Percentiles rank a stretch among this genome's conserved stretches.
Conservation (phyloP, 352 stramenopile genomes). For the Globisporangium middletonii region DNA sequence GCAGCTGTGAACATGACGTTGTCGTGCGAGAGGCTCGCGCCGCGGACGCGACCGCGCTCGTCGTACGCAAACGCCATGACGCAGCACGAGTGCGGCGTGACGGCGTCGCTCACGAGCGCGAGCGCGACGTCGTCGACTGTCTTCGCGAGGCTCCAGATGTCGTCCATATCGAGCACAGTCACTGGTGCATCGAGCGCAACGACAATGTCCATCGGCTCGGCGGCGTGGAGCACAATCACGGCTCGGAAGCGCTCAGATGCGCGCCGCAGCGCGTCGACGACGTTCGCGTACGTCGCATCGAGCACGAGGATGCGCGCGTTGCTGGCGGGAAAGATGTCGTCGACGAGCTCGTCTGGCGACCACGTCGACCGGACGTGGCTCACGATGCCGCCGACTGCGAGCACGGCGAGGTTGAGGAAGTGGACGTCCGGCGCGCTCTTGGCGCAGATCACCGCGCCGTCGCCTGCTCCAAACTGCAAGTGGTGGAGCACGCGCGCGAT, state of each 20-base stretch:
- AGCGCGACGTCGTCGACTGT: constrained; percentile 22
- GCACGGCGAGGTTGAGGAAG: constrained; percentile 51
- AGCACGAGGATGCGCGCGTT: constrained; percentile 55
- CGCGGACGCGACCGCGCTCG: constrained; percentile 33
- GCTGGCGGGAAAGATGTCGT: constrained; percentile 45
- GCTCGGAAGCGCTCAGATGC: constrained; percentile 25
- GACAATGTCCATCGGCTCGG: constrained; percentile 19
- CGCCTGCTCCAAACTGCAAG: constrained; percentile 43
- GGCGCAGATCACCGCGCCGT: constrained; percentile 53
- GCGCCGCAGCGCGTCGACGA: constrained; percentile 30
- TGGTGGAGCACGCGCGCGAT: constrained; percentile 44
- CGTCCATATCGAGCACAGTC: constrained; percentile 38
- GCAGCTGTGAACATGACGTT: constrained; percentile 79
- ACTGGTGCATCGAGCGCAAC: constrained; percentile 26
- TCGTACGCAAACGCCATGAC: constrained; percentile 67
- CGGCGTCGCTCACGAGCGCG: constrained; percentile 20
- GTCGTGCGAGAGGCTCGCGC: constrained; percentile 66
- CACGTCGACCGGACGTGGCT: constrained; percentile 51
- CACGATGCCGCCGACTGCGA: constrained; percentile 51
- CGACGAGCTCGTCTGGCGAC: constrained; percentile 38
- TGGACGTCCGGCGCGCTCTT: constrained; percentile 39
- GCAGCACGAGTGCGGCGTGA: constrained; percentile 41
- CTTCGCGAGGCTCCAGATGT: constrained; percentile 27
- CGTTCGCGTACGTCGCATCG: constrained; percentile 42
- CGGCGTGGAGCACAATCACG: constrained; percentile 34